Conservation (phyloP, 1,284 basidiomycete species). For the Exobasidium rhododendri region DNA sequence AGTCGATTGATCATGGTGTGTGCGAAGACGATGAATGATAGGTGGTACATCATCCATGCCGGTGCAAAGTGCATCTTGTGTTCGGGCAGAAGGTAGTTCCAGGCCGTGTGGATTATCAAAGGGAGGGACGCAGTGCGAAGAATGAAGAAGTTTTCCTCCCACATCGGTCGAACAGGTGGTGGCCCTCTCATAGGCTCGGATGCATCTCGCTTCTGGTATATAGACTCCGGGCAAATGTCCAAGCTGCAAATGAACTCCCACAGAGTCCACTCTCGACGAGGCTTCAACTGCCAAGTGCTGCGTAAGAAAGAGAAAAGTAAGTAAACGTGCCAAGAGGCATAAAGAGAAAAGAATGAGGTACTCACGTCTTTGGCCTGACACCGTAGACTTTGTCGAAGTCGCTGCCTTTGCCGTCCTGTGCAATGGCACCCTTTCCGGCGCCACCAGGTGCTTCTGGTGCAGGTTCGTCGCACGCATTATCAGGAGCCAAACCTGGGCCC, state of each 20-base stretch:
- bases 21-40: slow-evolving; percentile 39
- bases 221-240: slow-evolving; percentile 34
- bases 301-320: slow-evolving; percentile 2
- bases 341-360: not conserved
- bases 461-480: slow-evolving; percentile 45
- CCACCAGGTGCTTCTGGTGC: slow-evolving; percentile 37
- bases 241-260: slow-evolving; percentile 45
- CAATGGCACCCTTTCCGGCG: slow-evolving; percentile 41
- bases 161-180: slow-evolving; percentile 35
- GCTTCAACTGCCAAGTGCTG: slow-evolving; percentile 44
- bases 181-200: slow-evolving; percentile 32
- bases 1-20: slow-evolving; percentile 35
- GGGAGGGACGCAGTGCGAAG: slow-evolving; percentile 30
- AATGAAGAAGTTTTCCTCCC: slow-evolving; percentile 44
- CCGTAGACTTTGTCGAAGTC: slow-evolving; percentile 47
- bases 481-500: slow-evolving; percentile 36
- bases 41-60: slow-evolving; percentile 42
- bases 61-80: slow-evolving; percentile 44
- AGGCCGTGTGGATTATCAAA: slow-evolving; percentile 29
- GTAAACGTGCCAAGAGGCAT: not conserved
- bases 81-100: slow-evolving; percentile 36
- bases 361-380: slow-evolving; percentile 41
- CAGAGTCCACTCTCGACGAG: slow-evolving; percentile 27
- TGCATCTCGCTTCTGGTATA: slow-evolving; percentile 31
- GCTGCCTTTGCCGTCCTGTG: slow-evolving; percentile 31